These are phyloP conservation scores for Leucocoprinus sp. DNA, from an alignment of 768 basidiomycete species.

Conservation along the genomic window DNA sequence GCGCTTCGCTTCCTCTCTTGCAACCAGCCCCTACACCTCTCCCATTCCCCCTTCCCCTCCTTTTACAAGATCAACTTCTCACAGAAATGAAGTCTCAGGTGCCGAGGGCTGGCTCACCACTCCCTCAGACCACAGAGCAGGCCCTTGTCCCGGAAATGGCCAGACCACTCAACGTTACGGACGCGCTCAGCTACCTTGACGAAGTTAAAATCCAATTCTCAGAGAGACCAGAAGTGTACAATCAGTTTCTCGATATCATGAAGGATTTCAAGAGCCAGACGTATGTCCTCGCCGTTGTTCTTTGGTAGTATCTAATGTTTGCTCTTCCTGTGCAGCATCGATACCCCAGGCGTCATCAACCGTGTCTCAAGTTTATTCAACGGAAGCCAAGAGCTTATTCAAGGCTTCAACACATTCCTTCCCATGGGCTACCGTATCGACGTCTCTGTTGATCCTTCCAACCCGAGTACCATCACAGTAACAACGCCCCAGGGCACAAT, in stretches of 20 bases:
- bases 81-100: constrained; percentile 21
- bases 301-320: constrained; percentile 13
- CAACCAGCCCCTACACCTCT: constrained; percentile 15
- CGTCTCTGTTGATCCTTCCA: constrained; percentile 59
- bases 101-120: constrained; percentile 30
- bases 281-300: constrained; percentile 37
- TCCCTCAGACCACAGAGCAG: constrained; percentile 27
- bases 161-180: constrained; percentile 83
- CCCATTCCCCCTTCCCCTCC: neutral
- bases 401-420: constrained; percentile 97
- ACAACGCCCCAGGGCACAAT: constrained; percentile 72
- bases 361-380: constrained; percentile 91
- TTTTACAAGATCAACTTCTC: constrained; percentile 6
- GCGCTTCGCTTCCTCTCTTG: constrained; percentile 16
- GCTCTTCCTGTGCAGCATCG: constrained; percentile 52
- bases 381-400: constrained; percentile 83
- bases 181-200: constrained; percentile 89
- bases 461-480: constrained; percentile 70
- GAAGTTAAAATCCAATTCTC: constrained; percentile 90
- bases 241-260: constrained; percentile 94
- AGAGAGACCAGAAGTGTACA: constrained; percentile 89
- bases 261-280: constrained; percentile 97
- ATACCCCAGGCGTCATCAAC: constrained; percentile 95
- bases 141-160: constrained; percentile 22
- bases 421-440: constrained; percentile 94